Conservation (phyloP, 2,329 filamentous ascomycete genomes). For the Westerdykella aurantiaca region DNA sequence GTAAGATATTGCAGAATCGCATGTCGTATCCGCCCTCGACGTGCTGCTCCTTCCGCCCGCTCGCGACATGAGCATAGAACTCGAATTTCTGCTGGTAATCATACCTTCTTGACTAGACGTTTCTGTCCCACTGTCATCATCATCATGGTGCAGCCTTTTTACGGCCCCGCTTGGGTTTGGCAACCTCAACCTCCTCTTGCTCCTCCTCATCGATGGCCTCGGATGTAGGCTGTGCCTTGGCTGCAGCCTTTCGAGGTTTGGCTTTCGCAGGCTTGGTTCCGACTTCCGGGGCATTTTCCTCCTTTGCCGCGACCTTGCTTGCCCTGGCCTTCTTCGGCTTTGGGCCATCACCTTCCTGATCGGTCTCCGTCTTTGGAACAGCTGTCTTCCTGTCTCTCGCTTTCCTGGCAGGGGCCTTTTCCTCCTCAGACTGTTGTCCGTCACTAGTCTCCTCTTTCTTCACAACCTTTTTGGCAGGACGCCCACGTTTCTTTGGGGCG, state of each 20-base stretch:
- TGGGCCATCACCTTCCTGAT: background rate
- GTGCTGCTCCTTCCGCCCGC: too few species aligned
- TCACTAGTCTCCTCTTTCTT: conserved; percentile 5
- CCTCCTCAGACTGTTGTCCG: conserved; percentile 16
- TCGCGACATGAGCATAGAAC: too few species aligned
- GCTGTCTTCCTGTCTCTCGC: conserved; percentile 7
- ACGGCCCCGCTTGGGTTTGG: conserved; percentile 10
- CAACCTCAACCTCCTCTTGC: conserved; percentile 27
- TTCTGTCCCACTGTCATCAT: background rate
- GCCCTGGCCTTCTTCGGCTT: conserved; percentile 13
- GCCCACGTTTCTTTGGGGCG: conserved; percentile 30
- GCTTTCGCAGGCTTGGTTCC: conserved; percentile 62
- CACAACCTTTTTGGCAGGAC: conserved; percentile 15
- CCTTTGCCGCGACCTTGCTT: conserved; percentile 11
- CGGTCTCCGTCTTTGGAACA: conserved; percentile 3
- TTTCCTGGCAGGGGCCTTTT: conserved; percentile 16
- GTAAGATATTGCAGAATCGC: too few species aligned
- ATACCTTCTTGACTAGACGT: too few species aligned
- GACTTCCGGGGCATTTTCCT: conserved; percentile 4
- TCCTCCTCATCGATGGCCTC: conserved; percentile 23
- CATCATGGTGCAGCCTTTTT: background rate
- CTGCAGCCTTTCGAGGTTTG: conserved; percentile 50
- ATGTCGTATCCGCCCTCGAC: too few species aligned
- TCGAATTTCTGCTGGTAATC: too few species aligned
- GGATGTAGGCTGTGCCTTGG: conserved; percentile 29